Conservation (phyloP, 495 filamentous ascomycete species). For the Penicillium pancosmium region DNA sequence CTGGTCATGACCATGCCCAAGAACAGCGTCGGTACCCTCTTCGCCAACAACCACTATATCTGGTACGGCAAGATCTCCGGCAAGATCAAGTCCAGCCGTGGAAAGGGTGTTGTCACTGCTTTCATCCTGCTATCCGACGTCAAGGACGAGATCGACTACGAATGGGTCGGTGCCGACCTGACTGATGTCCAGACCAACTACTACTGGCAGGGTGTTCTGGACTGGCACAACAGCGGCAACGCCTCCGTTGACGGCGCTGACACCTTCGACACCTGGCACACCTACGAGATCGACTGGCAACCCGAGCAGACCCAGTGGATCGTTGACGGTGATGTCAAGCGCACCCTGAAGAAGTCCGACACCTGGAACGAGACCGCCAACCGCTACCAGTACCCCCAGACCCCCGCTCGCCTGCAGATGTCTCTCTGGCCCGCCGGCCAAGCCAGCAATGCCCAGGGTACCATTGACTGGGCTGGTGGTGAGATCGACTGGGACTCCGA, state of each 20-base stretch:
- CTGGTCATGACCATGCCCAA: slow-evolving; percentile 87
- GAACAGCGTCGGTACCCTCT: slow-evolving; percentile 79
- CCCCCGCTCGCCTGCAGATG: slow-evolving; percentile 88
- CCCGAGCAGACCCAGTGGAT: slow-evolving; percentile 83
- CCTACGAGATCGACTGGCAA: slow-evolving; percentile 92
- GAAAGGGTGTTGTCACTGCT: slow-evolving; percentile 86
- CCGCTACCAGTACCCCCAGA: slow-evolving; percentile 88
- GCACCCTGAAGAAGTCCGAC: slow-evolving; percentile 69
- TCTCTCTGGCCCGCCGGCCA: slow-evolving; percentile 95
- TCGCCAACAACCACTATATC: slow-evolving; percentile 86
- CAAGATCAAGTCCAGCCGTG: slow-evolving; percentile 81
- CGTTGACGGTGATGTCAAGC: slow-evolving; percentile 76
- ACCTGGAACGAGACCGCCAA: slow-evolving; percentile 86
- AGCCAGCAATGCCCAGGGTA: slow-evolving; percentile 76
- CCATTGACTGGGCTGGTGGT: slow-evolving; percentile 90
- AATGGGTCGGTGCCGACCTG: slow-evolving; percentile 86
- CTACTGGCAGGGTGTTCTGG: slow-evolving; percentile 92
- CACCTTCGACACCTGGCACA: slow-evolving; percentile 80
- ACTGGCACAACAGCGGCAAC: slow-evolving; percentile 77
- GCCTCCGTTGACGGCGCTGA: slow-evolving; percentile 61
- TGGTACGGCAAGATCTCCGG: slow-evolving; percentile 96
- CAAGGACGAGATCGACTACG: slow-evolving; percentile 98
- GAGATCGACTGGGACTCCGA: slow-evolving; percentile 81
- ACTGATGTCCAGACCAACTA: slow-evolving; percentile 85
- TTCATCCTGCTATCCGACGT: slow-evolving; percentile 94